Conservation (phyloP, 805 yeast genomes). For the Phaffomyces thermotolerans region DNA sequence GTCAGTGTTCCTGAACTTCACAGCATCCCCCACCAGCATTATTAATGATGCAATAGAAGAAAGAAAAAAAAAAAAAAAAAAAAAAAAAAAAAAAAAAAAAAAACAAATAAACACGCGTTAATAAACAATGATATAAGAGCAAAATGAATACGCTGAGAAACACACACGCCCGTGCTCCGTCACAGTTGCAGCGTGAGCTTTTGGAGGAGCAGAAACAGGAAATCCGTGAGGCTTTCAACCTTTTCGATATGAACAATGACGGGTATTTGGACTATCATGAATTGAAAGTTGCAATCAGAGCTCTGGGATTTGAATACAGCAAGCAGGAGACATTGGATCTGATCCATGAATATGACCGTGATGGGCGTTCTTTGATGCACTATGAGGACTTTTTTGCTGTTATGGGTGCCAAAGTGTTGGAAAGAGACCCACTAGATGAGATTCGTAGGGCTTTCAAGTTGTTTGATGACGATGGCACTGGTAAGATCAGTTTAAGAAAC, state of each 20-base stretch:
- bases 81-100: too few species aligned
- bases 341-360: constrained; percentile 75
- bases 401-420: constrained; percentile 76
- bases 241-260: constrained; percentile 90
- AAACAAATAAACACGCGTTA: not conserved
- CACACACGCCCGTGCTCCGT: constrained; percentile 20
- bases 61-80: too few species aligned
- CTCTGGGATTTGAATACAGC: constrained; percentile 81
- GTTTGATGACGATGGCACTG: constrained; percentile 84
- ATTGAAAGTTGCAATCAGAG: constrained; percentile 80
- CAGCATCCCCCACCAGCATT: constrained; percentile 13
- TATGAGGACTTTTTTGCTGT: constrained; percentile 71
- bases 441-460: constrained; percentile 81
- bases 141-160: constrained; percentile 2
- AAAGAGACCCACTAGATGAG: constrained; percentile 90
- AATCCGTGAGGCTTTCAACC: constrained; percentile 82
- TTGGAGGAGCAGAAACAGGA: constrained; percentile 86
- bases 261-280: constrained; percentile 90
- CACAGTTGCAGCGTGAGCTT: constrained; percentile 53
- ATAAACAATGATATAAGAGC: not conserved
- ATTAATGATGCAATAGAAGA: too few species aligned
- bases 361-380: constrained; percentile 61
- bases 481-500: constrained; percentile 75
- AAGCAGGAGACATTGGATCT: constrained; percentile 69
- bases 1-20: constrained; percentile 12